phyloP scores from a whole-genome alignment of 257 asterid genomes.

The Primulina huaijiensis region DNA sequence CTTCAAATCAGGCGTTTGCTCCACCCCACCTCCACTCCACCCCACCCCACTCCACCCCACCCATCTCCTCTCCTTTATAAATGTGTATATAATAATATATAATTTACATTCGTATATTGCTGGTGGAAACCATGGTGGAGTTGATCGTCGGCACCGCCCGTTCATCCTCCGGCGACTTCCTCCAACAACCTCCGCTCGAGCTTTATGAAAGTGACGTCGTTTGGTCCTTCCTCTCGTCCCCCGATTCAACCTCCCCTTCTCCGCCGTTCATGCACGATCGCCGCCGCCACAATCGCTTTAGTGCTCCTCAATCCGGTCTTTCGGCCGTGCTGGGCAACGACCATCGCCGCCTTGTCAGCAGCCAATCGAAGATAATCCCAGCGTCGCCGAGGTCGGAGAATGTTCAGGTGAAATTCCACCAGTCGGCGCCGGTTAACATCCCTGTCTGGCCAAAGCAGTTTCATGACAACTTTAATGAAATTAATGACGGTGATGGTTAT shows the following conservation, averaged over 20 bases:
- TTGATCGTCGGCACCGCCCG: not conserved
- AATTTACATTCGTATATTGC: not conserved
- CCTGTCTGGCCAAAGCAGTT: conserved; percentile 61
- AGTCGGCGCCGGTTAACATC: conserved; percentile 79
- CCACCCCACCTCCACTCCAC: conserved; percentile 38
- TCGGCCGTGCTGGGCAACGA: conserved; percentile 58
- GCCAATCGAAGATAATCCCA: conserved; percentile 41
- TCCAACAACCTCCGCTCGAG: conserved; percentile 39
- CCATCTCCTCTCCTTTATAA: conserved; percentile 40
- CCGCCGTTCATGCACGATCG: conserved; percentile 26
- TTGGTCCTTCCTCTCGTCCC: conserved; percentile 56
- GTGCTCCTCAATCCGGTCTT: conserved; percentile 49
- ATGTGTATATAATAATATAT: too few species aligned
- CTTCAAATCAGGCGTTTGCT: not conserved
- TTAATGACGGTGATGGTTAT: not conserved
- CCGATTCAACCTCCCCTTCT: conserved; percentile 33
- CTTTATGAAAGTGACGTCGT: conserved; percentile 81
- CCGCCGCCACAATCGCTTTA: conserved; percentile 30
- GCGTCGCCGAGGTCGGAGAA: conserved; percentile 40
- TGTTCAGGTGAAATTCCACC: conserved; percentile 37
- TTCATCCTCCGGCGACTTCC: not conserved
- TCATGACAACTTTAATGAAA: not conserved
- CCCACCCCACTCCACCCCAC: conserved; percentile 37
- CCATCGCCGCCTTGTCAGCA: conserved; percentile 42
- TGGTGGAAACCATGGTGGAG: not conserved